Base-by-base conservation (phyloP, 2,329 filamentous ascomycete species). In the Drechslerella coelobrocha region DNA sequence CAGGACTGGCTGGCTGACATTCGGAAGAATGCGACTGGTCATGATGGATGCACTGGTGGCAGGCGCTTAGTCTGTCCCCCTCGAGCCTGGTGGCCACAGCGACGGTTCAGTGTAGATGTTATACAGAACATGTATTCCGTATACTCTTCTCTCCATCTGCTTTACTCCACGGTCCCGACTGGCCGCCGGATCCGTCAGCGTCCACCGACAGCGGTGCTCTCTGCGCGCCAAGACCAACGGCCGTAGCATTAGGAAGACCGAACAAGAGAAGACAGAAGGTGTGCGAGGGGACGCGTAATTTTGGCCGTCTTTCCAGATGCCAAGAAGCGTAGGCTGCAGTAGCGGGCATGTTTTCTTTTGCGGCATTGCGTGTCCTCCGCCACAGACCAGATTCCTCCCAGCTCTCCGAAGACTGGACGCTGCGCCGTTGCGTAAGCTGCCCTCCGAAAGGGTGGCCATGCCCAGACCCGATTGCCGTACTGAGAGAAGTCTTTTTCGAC, bases 321-420 rank as follows among this genome's bases (percentile, higher is more conserved):
- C 66, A 71, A 71, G 66, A 27, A 17, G 43, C 41, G 53, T 71
- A 71, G 66, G 66, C 66, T 71, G 66, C 66, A 71, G 66, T 60
- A 27, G 47, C 23, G 51, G 43, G 37, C 54, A 63, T 59, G 53
- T 53, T 63, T 71, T 62, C 50, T 63, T 71, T 71, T 63, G 45
- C 27, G n/a, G 10, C 37, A 69, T 71, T 71, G 66, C 66, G 66
- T 71, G 66, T 71, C 66, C 66, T 71, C 65, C 66, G 66, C 66
- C 66, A 71, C 66, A 71, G 41, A 45, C 41, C 41, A 45, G 41
- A 45, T 45, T 45, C 41, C 41, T 45, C 41, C 41, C 41, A 45
- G 41, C 41, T 9, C n/a, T 45, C 41, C 19, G 41, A 23, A n/a
- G 2, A 17, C 41, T 45, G 41, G 61, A 51, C 24, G 57, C 59